Base-by-base conservation (phyloP, 306 rosid genomes). In the Prinsepia uniflora region DNA sequence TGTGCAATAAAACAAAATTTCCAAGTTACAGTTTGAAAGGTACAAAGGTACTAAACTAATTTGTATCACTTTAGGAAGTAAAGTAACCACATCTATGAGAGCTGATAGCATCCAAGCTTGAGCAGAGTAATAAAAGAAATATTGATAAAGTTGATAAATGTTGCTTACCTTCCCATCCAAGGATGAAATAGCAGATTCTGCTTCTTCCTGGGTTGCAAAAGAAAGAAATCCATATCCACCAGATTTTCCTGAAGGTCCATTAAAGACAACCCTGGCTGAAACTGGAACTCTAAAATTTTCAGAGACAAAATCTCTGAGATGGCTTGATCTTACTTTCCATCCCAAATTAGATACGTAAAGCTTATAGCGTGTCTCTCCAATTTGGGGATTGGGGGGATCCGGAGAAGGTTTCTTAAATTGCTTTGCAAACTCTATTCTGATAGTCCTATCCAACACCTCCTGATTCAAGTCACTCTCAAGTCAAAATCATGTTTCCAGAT, bases 181-280 rank as follows among this genome's bases (percentile, higher is more conserved):
- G 40, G 89, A 63, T 68, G 96, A 75, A 77, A 93, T 68, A 60
- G 94, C 98, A 71, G 84, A 84, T 56, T 84, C 90, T 42, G 92
- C 97, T 72, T 93, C 98, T 78, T 93, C 96, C 75, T 61, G 70
- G 14, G 92, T 88, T 47, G 67, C 71, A 68, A 87, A 93, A 83
- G 94, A 88, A 75, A 88, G 90, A 80, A 88, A 93, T 54, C 94
- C 98, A 76, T 88, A 90, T 24, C 98, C 96, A 41, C 88, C 75
- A 72, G 96, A 84, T 74, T 74, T 89, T 71, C 95, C 92, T 43
- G 74, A 34, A 75, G 88, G 83, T 20, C 77, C 82, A 30, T 87
- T 90, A 55, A 90, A 88, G 80, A 94, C 96, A 78, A 94, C 89
- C 75, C 95, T 87, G 56, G 92, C 88, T 41, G 97, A 82, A 80